These are phyloP conservation scores for Diaporthe citrichinensis DNA, from an alignment of 2,329 filamentous ascomycete species.

Conservation along the genomic window DNA sequence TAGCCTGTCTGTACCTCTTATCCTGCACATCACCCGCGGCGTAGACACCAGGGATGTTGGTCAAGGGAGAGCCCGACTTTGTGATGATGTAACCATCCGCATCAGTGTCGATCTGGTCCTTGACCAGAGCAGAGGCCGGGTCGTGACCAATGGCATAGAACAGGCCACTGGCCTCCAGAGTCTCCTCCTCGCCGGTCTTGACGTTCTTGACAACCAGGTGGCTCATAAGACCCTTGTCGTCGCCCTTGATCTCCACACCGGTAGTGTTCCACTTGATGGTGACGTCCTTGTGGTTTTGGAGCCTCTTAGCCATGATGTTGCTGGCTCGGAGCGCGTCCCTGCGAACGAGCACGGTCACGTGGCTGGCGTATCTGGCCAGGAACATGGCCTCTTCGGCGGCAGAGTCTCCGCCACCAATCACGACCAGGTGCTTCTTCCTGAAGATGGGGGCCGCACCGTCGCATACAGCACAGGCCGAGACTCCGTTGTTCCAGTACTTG, in stretches of 20 bases:
- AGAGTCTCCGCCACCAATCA: slow-evolving; percentile 96
- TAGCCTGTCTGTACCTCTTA: slow-evolving; percentile 97
- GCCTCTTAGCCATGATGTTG: slow-evolving; percentile 90
- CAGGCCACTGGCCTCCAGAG: slow-evolving; percentile 89
- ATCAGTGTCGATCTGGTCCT: slow-evolving; percentile 90
- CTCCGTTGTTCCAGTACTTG: slow-evolving; percentile 96
- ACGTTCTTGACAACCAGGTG: slow-evolving; percentile 87
- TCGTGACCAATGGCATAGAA: slow-evolving; percentile 99
- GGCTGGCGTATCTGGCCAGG: slow-evolving; percentile 96
- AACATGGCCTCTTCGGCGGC: slow-evolving; percentile 98
- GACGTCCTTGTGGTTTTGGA: slow-evolving; percentile 88
- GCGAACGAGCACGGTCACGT: slow-evolving; percentile 94
- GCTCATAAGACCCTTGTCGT: slow-evolving; percentile 89
- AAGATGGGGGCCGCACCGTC: slow-evolving; percentile 98
- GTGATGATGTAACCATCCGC: slow-evolving; percentile 93
- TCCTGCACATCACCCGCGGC: slow-evolving; percentile 98
- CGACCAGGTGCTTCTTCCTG: slow-evolving; percentile 93
- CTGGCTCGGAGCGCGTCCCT: slow-evolving; percentile 88
- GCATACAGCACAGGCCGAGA: slow-evolving; percentile 96
- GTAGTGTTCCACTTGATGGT: slow-evolving; percentile 89
- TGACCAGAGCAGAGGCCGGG: slow-evolving; percentile 90
- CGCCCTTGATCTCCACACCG: slow-evolving; percentile 87
- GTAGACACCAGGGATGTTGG: slow-evolving; percentile 92
- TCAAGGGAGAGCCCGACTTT: slow-evolving; percentile 88
- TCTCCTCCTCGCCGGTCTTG: slow-evolving; percentile 81